phyloP scores from a whole-genome alignment of 805 yeast species.

The Saccharomyces jurei region DNA sequence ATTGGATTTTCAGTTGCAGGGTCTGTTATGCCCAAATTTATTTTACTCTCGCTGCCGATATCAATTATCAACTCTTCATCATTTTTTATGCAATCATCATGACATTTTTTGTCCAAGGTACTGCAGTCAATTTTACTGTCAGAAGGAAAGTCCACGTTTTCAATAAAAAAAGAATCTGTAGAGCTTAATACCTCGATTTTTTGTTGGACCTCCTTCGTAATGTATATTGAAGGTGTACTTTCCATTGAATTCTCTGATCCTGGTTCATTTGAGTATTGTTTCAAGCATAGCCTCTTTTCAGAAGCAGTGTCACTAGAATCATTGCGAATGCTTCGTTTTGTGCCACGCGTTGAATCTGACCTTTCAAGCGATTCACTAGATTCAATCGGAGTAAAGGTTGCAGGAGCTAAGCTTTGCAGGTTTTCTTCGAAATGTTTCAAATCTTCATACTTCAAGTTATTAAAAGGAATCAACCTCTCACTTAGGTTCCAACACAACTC shows the following conservation, averaged over 20 bases:
- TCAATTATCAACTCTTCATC: neutral
- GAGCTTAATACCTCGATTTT: neutral
- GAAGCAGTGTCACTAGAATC: neutral
- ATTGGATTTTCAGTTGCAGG: neutral
- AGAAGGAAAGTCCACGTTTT: neutral
- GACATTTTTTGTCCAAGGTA: neutral
- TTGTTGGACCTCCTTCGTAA: constrained; percentile 1
- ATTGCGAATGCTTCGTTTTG: neutral
- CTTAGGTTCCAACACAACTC: neutral
- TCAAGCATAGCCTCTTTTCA: neutral
- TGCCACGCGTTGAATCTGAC: neutral
- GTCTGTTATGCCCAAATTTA: neutral
- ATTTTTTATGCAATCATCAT: neutral
- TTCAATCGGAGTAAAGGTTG: neutral
- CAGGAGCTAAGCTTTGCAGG: neutral
- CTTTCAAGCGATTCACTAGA: neutral
- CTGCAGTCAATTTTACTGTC: neutral
- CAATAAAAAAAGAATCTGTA: neutral
- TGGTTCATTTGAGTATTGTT: neutral
- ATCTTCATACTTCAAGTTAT: constrained; percentile 6
- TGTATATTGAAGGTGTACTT: constrained; percentile 11
- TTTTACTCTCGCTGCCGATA: neutral
- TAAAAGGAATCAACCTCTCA: constrained; percentile 4
- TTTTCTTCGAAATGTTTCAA: neutral
- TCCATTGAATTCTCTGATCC: constrained; percentile 1